These are phyloP conservation scores for Niebla homalea DNA, from an alignment of 495 filamentous ascomycete genomes.

Conservation along the genomic window DNA sequence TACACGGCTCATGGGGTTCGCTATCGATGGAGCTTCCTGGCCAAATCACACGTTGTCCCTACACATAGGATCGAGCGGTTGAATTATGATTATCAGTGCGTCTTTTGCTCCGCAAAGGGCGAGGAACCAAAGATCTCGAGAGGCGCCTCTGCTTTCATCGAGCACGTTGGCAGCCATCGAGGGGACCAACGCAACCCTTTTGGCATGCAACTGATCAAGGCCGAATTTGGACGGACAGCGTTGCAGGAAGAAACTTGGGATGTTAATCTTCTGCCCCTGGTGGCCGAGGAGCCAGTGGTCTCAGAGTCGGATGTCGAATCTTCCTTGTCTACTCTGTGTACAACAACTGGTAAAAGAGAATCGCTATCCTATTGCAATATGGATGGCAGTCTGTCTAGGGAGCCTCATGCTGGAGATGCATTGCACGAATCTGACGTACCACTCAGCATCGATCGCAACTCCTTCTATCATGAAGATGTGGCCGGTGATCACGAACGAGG, in stretches of 20 bases:
- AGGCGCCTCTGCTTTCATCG: conserved; percentile 26
- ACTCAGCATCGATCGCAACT: not conserved
- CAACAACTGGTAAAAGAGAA: not conserved
- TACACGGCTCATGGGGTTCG: conserved; percentile 16
- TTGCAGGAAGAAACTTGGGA: conserved; percentile 24
- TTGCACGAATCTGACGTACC: not conserved
- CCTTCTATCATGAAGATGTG: not conserved
- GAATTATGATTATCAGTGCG: conserved; percentile 25
- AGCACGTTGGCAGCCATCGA: conserved; percentile 28
- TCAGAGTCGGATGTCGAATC: too few species aligned
- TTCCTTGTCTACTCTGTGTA: not conserved
- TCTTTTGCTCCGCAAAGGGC: conserved; percentile 29
- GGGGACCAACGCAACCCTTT: conserved; percentile 6
- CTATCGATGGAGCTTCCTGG: conserved; percentile 35
- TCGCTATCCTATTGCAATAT: not conserved
- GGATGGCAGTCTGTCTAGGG: not conserved
- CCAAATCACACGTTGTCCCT: conserved; percentile 30
- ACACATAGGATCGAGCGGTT: conserved; percentile 15
- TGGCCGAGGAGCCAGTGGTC: too few species aligned
- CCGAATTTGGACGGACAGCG: conserved; percentile 21
- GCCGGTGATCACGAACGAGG: not conserved
- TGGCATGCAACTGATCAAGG: conserved; percentile 12
- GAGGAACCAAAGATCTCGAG: conserved; percentile 20
- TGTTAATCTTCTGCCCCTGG: conserved; percentile 21
- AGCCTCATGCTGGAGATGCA: not conserved